A percentile compares a stretch with the other conserved stretches of the same genome.
Evolutionary conservation across 257 asterid species (phyloP).

Genomic region (Coffea eugenioides): DNA sequence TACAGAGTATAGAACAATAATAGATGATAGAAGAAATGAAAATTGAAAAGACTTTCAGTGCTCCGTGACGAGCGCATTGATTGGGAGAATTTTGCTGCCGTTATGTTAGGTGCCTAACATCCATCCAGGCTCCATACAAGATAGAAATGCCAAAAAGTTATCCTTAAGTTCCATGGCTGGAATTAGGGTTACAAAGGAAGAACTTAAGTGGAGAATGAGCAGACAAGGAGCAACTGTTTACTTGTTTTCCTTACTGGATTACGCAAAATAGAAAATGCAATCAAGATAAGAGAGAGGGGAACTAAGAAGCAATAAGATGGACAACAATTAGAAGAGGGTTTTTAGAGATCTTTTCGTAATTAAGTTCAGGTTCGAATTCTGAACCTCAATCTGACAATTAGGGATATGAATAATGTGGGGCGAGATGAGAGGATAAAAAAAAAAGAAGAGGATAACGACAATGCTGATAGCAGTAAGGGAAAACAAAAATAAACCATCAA

Average conservation of each 20-base stretch:
- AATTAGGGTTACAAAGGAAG: too few relatives aligned
- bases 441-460: too few relatives aligned
- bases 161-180: background rate
- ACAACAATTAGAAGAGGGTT: too few relatives aligned
- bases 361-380: too few relatives aligned
- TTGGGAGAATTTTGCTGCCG: conserved; percentile 9
- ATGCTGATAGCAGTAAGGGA: too few relatives aligned
- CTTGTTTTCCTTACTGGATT: background rate
- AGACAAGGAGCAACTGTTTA: background rate
- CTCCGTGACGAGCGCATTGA: conserved; percentile 38
- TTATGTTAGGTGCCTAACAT: background rate
- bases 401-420: background rate
- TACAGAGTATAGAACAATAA: background rate
- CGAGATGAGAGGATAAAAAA: too few relatives aligned
- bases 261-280: too few relatives aligned
- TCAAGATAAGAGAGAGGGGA: too few relatives aligned
- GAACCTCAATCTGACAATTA: too few relatives aligned
- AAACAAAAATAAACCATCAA: too few relatives aligned
- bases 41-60: background rate
- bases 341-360: too few relatives aligned
- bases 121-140: background rate
- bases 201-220: background rate
- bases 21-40: background rate
- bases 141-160: background rate
- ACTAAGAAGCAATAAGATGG: too few relatives aligned